Percentiles rank a stretch among this genome's conserved stretches.
Evolutionary conservation across 805 yeast species (phyloP).

Genomic region (Maudiozyma turicensis): DNA sequence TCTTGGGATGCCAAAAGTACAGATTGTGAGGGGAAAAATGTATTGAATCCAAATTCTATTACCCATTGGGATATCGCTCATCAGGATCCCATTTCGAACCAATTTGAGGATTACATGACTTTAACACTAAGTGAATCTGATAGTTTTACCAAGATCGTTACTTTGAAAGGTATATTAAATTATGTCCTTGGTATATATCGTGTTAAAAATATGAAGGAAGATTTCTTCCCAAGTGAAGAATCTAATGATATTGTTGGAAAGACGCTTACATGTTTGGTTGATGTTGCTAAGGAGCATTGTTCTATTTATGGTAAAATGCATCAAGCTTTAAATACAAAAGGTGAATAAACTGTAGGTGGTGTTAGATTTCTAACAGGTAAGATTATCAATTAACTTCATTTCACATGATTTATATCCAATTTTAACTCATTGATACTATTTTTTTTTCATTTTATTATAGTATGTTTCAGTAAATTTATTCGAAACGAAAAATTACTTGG

Average conservation of each 20-base stretch:
- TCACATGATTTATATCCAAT: no score
- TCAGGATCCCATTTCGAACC: conserved; percentile 10
- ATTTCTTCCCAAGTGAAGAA: conserved; percentile 6
- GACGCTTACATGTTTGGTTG: conserved; percentile 3
- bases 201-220: conserved; percentile 9
- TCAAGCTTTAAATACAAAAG: not conserved
- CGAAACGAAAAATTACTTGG: no score
- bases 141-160: conserved; percentile 28
- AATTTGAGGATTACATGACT: conserved; percentile 31
- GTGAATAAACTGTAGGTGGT: no score
- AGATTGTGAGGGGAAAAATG: conserved; percentile 8
- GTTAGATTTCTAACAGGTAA: no score
- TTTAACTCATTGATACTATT: no score
- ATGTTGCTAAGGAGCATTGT: conserved; percentile 4
- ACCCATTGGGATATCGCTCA: conserved; percentile 12
- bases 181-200: conserved; percentile 29
- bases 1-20: conserved; percentile 11
- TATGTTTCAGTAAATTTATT: no score
- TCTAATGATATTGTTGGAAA: conserved; percentile 5
- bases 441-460: no score
- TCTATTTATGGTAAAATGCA: conserved; percentile 7
- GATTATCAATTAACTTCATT: no score
- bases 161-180: conserved; percentile 31
- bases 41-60: conserved; percentile 14
- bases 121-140: conserved; percentile 34